A percentile compares a stretch with the other conserved stretches of the same genome.
These are phyloP conservation scores for Pyronema domesticum DNA, from an alignment of 495 filamentous ascomycete species.

Conservation along the genomic window DNA sequence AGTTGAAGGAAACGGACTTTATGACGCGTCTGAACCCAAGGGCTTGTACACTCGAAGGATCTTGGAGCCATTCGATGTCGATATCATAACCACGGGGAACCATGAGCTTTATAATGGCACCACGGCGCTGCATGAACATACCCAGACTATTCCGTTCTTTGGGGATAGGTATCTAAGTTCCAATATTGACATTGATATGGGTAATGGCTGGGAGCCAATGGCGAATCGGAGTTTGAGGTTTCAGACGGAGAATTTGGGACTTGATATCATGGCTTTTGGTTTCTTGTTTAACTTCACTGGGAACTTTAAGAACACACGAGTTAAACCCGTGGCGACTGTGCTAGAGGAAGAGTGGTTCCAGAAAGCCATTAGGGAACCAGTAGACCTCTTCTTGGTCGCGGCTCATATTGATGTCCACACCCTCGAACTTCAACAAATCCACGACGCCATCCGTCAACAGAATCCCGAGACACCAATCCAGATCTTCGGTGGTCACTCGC, in stretches of 20 bases:
- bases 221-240: conserved; percentile 74
- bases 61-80: conserved; percentile 60
- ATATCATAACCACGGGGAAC: conserved; percentile 78
- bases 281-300: conserved; percentile 87
- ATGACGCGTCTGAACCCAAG: conserved; percentile 73
- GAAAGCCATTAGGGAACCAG: conserved; percentile 53
- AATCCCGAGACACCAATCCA: conserved; percentile 71
- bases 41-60: conserved; percentile 78
- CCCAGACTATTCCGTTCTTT: conserved; percentile 61
- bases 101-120: conserved; percentile 80
- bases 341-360: conserved; percentile 69
- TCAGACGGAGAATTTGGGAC: conserved; percentile 67
- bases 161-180: conserved; percentile 59
- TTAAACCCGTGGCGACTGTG: conserved; percentile 33
- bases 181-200: conserved; percentile 75
- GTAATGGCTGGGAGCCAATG: conserved; percentile 51
- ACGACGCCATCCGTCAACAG: conserved; percentile 55
- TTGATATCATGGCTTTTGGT: conserved; percentile 73
- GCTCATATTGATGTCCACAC: conserved; percentile 71
- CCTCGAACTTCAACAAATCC: conserved; percentile 58
- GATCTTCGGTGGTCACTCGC: conserved; percentile 84
- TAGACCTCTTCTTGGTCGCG: conserved; percentile 74
- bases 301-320: conserved; percentile 74
- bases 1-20: conserved; percentile 86
- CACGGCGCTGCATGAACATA: conserved; percentile 59